Evolutionary conservation across 768 basidiomycete genomes (phyloP).

Genomic region (Fistulinella prunicolor): DNA sequence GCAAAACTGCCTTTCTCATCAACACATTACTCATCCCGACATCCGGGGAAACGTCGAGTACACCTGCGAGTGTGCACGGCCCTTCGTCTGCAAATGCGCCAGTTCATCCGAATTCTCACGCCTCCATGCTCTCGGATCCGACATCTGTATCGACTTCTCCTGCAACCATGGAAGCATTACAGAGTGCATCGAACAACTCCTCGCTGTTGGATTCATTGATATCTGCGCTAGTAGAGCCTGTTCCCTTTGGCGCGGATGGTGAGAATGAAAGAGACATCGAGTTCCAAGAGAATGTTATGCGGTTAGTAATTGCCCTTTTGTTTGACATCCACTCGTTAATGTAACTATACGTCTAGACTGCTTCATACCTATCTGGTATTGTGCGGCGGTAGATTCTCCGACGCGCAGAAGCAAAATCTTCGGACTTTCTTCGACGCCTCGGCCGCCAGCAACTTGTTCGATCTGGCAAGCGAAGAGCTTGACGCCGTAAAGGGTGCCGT

Average conservation of each 20-base stretch:
- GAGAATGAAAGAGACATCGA: slow-evolving; percentile 59
- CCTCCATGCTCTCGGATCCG: slow-evolving; percentile 57
- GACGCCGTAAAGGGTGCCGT: slow-evolving; percentile 19
- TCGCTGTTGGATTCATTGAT: slow-evolving; percentile 50
- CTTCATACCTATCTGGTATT: slow-evolving; percentile 50
- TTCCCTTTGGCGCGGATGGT: slow-evolving; percentile 67
- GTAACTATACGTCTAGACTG: slow-evolving; percentile 33
- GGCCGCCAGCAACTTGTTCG: slow-evolving; percentile 22
- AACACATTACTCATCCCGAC: slow-evolving; percentile 63
- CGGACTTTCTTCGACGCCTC: slow-evolving; percentile 25
- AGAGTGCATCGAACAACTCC: slow-evolving; percentile 26
- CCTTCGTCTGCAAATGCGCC: slow-evolving; percentile 29
- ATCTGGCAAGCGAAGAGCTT: slow-evolving; percentile 29
- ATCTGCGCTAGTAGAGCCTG: slow-evolving; percentile 48
- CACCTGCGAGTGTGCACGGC: slow-evolving; percentile 16
- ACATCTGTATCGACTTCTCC: slow-evolving; percentile 48
- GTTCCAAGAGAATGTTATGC: slow-evolving; percentile 62
- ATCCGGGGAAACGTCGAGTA: slow-evolving; percentile 7
- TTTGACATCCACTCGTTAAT: slow-evolving; percentile 1
- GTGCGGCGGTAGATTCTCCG: slow-evolving; percentile 36
- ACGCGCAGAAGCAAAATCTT: slow-evolving; percentile 31
- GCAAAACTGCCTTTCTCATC: slow-evolving; percentile 78
- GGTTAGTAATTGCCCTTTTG: slow-evolving; percentile 34
- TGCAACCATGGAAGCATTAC: slow-evolving; percentile 48
- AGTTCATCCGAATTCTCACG: slow-evolving; percentile 73